Evolutionary conservation across 31 red algal species (phyloP), one percentile per base, ranked within the genome.

Genomic region (Porphyra umbilicalis): DNA sequence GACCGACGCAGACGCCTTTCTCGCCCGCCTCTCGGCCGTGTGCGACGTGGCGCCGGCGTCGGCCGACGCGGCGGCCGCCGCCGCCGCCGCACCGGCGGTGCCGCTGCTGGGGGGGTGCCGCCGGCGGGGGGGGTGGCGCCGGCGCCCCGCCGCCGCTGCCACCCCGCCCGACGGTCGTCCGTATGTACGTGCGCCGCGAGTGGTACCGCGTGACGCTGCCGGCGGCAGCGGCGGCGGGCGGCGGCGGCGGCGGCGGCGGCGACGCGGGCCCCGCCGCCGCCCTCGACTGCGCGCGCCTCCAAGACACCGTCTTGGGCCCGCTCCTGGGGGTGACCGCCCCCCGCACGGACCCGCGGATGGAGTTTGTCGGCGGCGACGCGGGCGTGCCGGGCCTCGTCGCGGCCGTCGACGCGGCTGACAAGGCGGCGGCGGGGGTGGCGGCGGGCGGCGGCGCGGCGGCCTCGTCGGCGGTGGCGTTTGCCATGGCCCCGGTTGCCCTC

Each of bases 281-380:
- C 8, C 36, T 93, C 32, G 91, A 93, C 67, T 81, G 75, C 80
- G 83, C 39, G 10, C 33, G 85, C 16, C 79, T 93, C 35, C 91
- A 93, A 30, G 39, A 78, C 8, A 38, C 68, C 6, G 82, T 93
- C 6, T 75, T 93, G 29, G 36, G 38, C 10, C 82, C 83, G 10
- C 36, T 88, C 33, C 77, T 92, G 0, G 85, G 77, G 10, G 83
- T 93, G 36, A 75, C 76, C 9, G 85, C 88, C 67, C 85, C 83
- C 8, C 78, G 86, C 15, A 82, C 75, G 6, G 79, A 83, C 42
- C 79, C 82, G 29, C 76, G 83, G 15, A 77, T 93, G 8, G 85
- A 93, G 38, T 93, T 93, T 75, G 82, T 93, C 15, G 85, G 91
- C 38, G 91, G 91, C 20, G 88, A 82, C 39, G 68, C 77, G 36